Evolutionary conservation across 495 filamentous ascomycete genomes (phyloP).

Genomic region (Aspergillus indologenus): DNA sequence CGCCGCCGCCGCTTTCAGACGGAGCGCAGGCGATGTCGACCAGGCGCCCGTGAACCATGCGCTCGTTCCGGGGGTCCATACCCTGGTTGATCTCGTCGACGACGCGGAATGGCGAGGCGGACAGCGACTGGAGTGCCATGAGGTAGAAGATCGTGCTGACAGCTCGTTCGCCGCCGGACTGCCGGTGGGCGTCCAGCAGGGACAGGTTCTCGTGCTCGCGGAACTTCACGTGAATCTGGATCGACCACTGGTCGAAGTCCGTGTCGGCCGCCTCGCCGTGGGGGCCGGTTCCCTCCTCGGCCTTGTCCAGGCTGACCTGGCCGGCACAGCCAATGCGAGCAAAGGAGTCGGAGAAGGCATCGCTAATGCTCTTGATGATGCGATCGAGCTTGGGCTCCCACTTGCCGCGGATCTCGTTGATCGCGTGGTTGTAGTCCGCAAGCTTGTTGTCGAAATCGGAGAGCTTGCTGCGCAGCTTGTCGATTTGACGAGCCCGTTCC

Average conservation of each 20-base stretch:
- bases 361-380: constrained; percentile 76
- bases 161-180: constrained; percentile 93
- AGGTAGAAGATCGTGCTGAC: constrained; percentile 99
- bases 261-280: constrained; percentile 58
- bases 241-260: constrained; percentile 87
- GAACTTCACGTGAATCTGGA: constrained; percentile 93
- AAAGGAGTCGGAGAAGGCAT: constrained; percentile 87
- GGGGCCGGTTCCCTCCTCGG: constrained; percentile 34
- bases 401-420: constrained; percentile 51
- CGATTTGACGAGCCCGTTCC: constrained; percentile 59
- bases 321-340: constrained; percentile 93
- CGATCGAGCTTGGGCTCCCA: constrained; percentile 87
- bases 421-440: constrained; percentile 50
- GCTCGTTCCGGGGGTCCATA: constrained; percentile 98
- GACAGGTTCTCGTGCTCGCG: constrained; percentile 81
- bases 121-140: constrained; percentile 93
- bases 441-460: constrained; percentile 44
- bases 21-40: constrained; percentile 81
- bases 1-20: constrained; percentile 31
- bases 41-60: constrained; percentile 95
- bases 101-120: constrained; percentile 95
- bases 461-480: constrained; percentile 50
- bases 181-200: constrained; percentile 81
- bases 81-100: constrained; percentile 99
- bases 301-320: constrained; percentile 67